Evolutionary conservation across 1,284 basidiomycete genomes (phyloP).

Genomic region (Leccinum solheimii): DNA sequence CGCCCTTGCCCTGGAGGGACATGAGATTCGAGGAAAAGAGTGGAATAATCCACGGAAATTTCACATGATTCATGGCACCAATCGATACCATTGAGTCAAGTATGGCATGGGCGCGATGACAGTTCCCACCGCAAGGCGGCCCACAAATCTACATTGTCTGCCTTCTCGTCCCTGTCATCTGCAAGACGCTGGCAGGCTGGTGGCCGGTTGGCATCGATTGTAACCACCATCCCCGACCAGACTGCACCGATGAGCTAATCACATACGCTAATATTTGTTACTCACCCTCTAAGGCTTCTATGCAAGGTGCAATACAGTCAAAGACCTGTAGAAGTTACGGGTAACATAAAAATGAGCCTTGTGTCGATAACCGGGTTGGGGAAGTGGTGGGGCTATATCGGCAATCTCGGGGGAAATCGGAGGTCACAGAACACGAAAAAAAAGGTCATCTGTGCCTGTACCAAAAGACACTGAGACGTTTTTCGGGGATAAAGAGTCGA

Average conservation of each 20-base stretch:
- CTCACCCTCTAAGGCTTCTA: not conserved
- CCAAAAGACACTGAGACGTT: not conserved
- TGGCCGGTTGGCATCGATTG: not conserved
- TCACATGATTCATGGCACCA: not conserved
- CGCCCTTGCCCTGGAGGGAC: not conserved
- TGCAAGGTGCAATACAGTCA: not conserved
- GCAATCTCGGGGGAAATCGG: not conserved
- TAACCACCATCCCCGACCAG: not conserved
- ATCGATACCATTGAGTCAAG: not conserved
- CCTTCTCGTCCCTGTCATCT: constrained; percentile 3
- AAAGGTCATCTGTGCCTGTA: not conserved
- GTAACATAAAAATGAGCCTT: not conserved
- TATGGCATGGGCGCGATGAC: not conserved
- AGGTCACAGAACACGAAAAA: not conserved
- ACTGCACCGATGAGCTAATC: not conserved
- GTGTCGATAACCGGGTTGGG: not conserved
- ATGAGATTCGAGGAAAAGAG: not conserved
- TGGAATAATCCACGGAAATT: not conserved
- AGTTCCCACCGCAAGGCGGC: not conserved
- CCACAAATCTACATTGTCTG: not conserved
- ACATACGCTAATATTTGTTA: not conserved
- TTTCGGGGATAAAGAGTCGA: not conserved
- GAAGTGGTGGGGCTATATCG: not conserved
- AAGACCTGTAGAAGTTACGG: not conserved
- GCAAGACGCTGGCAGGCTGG: not conserved